Conservation (phyloP, 345 rosid species). For the Dipteronia sinensis region DNA sequence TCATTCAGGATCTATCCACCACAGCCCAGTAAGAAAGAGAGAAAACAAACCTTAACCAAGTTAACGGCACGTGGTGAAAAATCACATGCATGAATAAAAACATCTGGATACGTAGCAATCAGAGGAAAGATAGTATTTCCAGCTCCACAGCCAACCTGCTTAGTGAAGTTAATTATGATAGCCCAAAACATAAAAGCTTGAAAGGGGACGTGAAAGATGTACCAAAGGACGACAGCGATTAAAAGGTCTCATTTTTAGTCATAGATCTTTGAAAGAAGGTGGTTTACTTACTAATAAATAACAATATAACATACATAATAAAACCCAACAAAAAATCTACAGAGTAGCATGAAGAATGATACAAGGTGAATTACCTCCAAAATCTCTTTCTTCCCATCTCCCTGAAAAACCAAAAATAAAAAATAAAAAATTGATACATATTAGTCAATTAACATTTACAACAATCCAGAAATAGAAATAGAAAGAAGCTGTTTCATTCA, state of each 20-base stretch:
- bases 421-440: not conserved
- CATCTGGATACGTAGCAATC: conserved; percentile 70
- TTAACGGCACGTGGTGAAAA: conserved; percentile 84
- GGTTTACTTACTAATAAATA: not conserved
- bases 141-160: conserved; percentile 94
- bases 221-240: not conserved
- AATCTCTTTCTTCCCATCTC: conserved; percentile 46
- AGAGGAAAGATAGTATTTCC: conserved; percentile 88
- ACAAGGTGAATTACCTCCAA: conserved; percentile 57
- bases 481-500: conserved; percentile 8
- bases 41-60: conserved; percentile 78
- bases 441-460: not conserved
- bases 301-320: not conserved
- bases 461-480: conserved; percentile 17
- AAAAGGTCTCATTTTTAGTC: not conserved
- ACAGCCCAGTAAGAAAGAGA: not conserved
- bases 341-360: conserved; percentile 7
- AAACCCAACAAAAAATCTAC: not conserved
- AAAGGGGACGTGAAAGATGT: not conserved
- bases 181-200: not conserved
- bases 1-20: not conserved
- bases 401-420: conserved; percentile 39
- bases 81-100: conserved; percentile 87
- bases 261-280: not conserved
- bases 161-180: conserved; percentile 8